Base-by-base conservation (phyloP, 306 rosid species). In the Cicer arietinum region DNA sequence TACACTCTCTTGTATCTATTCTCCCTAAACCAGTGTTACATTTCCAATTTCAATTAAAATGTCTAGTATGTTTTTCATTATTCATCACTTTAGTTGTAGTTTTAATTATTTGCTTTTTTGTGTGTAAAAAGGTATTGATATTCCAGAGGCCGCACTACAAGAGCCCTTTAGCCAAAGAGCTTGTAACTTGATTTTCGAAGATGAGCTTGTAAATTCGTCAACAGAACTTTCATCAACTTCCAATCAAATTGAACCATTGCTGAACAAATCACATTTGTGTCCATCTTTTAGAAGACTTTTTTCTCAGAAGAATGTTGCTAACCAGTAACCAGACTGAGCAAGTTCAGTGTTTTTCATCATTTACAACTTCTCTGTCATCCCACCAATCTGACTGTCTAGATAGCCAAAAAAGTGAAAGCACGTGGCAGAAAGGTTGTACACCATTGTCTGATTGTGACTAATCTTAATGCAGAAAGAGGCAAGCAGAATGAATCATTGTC, bases 91-190 rank as follows among this genome's bases (percentile, higher is more conserved):
- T 6, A 12, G 12, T n/a, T 6, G 35, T 12, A 7, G 20, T 16
- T 64, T 7, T 16, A 20, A 20, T 0, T 74, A 66, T 65, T 41
- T 56, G 43, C 16, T 43, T 60, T 69, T 71, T 58, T 2, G 30
- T 70, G 75, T 75, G 74, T 63, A 43, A 67, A 70, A 89, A 92
- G 89, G 69, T 79, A 60, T 73, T 85, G 85, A 89, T 78, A 81
- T 91, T 83, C 97, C 90, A 4, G 93, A 88, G 83, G 90, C 85
- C 58, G n/a, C 51, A 56, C 82, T 91, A 72, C 90, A 87, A 4
- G 85, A 82, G 75, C 90, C 91, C 63, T 91, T 88, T 84, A 74
- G 79, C 80, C 67, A 62, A 77, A 84, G 81, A 77, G 59, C 50
- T 43, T 76, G 57, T 53, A 16, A 63, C 64, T 69, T 74, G 71